A percentile compares a stretch with the other conserved stretches of the same genome.
These are phyloP conservation scores for Pseudozyma sp. DNA, from an alignment of 1,284 basidiomycete genomes.

Conservation along the genomic window DNA sequence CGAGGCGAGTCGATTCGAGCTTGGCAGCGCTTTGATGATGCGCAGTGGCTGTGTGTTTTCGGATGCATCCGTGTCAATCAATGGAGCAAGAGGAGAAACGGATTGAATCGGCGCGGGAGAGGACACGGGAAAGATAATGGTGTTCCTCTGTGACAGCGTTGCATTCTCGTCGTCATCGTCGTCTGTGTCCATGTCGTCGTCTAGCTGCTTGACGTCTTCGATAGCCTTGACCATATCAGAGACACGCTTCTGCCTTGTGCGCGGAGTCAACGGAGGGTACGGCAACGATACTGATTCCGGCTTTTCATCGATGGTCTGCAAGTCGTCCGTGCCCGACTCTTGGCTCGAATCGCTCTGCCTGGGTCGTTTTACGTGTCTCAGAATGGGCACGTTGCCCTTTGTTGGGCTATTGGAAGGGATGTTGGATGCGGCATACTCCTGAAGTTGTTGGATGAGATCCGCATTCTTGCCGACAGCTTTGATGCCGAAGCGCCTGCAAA, in stretches of 20 bases:
- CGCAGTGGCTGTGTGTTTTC: slow-evolving; percentile 40
- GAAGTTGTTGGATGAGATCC: slow-evolving; percentile 46
- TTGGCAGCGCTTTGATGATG: slow-evolving; percentile 51
- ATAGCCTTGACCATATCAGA: slow-evolving; percentile 46
- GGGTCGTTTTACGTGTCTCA: slow-evolving; percentile 42
- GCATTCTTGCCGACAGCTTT: slow-evolving; percentile 52
- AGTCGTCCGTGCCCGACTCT: slow-evolving; percentile 24
- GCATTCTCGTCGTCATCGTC: slow-evolving; percentile 23
- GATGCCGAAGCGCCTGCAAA: slow-evolving; percentile 52
- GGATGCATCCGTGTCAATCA: background rate
- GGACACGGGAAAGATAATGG: slow-evolving; percentile 15
- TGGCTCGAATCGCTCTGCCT: slow-evolving; percentile 38
- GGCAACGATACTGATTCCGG: background rate
- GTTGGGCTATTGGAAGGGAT: slow-evolving; percentile 43
- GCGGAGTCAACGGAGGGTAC: slow-evolving; percentile 32
- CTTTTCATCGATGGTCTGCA: background rate
- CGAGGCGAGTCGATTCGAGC: slow-evolving; percentile 29
- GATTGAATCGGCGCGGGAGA: slow-evolving; percentile 7
- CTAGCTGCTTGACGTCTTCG: slow-evolving; percentile 34
- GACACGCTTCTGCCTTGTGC: slow-evolving; percentile 33
- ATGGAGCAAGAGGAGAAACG: slow-evolving; percentile 14
- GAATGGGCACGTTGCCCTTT: slow-evolving; percentile 41
- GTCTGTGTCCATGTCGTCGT: slow-evolving; percentile 28
- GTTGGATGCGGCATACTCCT: slow-evolving; percentile 46
- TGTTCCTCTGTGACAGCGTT: slow-evolving; percentile 21